These are phyloP conservation scores for Microsporum canis DNA, from an alignment of 2,329 filamentous ascomycete species.

Conservation along the genomic window DNA sequence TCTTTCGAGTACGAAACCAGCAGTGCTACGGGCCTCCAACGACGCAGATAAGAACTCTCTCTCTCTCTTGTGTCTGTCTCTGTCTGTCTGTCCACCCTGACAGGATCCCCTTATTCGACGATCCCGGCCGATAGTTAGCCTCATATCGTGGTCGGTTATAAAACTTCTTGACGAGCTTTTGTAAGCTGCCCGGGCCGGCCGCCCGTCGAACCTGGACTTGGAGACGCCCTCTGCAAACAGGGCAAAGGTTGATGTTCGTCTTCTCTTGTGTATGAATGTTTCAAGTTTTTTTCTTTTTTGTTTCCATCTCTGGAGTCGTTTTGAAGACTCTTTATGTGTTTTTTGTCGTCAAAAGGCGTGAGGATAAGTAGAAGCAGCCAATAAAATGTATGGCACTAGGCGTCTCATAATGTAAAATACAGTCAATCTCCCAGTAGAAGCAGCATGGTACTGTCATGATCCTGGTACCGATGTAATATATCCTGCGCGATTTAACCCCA, in stretches of 20 bases:
- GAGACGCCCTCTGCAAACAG: neutral
- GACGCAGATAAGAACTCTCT: neutral
- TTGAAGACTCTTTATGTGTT: neutral
- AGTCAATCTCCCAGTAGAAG: neutral
- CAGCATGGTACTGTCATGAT: neutral
- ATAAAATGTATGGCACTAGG: neutral
- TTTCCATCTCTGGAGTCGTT: neutral
- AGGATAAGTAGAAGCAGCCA: neutral
- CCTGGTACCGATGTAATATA: neutral
- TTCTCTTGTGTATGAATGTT: neutral
- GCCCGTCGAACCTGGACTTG: neutral
- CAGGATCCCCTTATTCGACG: neutral
- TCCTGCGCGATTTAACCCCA: slow-evolving; percentile 1
- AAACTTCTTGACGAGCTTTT: neutral
- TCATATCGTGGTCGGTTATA: neutral
- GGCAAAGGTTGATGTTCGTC: neutral
- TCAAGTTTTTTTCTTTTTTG: neutral
- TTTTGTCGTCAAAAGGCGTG: neutral
- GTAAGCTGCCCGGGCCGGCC: neutral
- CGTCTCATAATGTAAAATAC: neutral
- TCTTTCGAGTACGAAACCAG: neutral
- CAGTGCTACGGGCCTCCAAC: neutral
- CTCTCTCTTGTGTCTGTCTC: neutral
- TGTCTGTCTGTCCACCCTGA: neutral
- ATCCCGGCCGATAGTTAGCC: neutral